Base-by-base conservation (phyloP, 2,329 filamentous ascomycete genomes). In the Clonostachys byssicola region DNA sequence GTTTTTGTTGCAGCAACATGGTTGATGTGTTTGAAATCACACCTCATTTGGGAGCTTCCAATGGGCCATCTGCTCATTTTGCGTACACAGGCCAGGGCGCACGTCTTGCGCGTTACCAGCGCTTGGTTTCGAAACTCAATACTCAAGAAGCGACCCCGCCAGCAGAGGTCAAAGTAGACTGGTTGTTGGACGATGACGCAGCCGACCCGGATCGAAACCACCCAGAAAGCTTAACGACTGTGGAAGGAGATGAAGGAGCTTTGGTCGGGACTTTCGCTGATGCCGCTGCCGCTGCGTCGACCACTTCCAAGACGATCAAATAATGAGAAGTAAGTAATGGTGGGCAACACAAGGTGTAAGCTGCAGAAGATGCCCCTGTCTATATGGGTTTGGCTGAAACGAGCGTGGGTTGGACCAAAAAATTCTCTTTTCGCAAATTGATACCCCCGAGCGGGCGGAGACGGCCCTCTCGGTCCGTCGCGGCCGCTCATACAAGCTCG, bases 11-110 rank as follows among this genome's bases (percentile, higher is more conserved):
- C 58, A 86, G 82, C 57, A 83, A 85, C 56, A 79, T 86, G 66
- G 81, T 86, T 50, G 82, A 86, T 59, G 80, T 86, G 42, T 85
- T 85, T 64, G 81, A 85, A 52, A 82, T 84, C 57, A 74, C 77
- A 35, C 78, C 80, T 18, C 74, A 77, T 49, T 73, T 74, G 49
- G 62, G 66, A 34, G 56, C 60, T 44, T 56, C 60, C 51, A 56
- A 70, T 54, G 56, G 65, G 52, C 49, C 60, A 50, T 50, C 61
- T 56, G 54, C 66, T 14, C 67, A 67, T 2, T 78, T 77, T 46
- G 66, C 66, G 23, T 74, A 77, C 54, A 71, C 76, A 45, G 75
- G 74, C 43, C 79, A 82, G 58, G 78, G 81, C 51, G 71, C 75
- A 42, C 74, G 76, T 48, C 62, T 80, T 20, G 70, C 77, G 44